Evolutionary conservation across 164 flowering plant species (phyloP).

Genomic region (Nymphaea colorata): DNA sequence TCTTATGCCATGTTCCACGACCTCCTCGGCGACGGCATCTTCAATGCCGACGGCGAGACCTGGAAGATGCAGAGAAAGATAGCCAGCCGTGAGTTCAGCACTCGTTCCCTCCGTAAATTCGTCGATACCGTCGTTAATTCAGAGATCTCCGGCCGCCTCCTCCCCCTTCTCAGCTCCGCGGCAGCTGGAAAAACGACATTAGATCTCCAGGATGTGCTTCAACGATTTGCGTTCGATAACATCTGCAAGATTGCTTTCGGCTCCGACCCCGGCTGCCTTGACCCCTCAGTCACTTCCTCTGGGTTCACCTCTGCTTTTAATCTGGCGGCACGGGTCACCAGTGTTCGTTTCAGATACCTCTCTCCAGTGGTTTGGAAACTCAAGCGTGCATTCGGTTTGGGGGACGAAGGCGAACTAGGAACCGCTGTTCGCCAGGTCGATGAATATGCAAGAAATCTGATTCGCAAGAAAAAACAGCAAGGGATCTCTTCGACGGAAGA

Average conservation of each 20-base stretch:
- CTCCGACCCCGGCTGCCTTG: slow-evolving; percentile 35
- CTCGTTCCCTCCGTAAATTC: slow-evolving; percentile 28
- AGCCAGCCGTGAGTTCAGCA: slow-evolving; percentile 43
- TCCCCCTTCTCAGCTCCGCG: slow-evolving; percentile 24
- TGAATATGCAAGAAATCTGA: slow-evolving; percentile 30
- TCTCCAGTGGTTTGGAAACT: slow-evolving; percentile 40
- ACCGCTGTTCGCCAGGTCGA: slow-evolving; percentile 26
- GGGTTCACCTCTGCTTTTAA: slow-evolving; percentile 42
- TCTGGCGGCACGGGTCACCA: slow-evolving; percentile 34
- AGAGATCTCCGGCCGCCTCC: slow-evolving; percentile 21
- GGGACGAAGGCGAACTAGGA: slow-evolving; percentile 29
- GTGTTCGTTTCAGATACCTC: slow-evolving; percentile 29
- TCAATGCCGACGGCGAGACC: slow-evolving; percentile 36
- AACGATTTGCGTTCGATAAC: slow-evolving; percentile 38
- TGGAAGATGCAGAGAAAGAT: slow-evolving; percentile 54
- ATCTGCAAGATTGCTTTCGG: slow-evolving; percentile 48
- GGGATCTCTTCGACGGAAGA: slow-evolving; percentile 8
- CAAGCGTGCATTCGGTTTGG: slow-evolving; percentile 31
- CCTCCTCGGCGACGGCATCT: slow-evolving; percentile 47
- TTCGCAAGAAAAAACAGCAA: slow-evolving; percentile 19
- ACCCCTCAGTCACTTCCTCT: slow-evolving; percentile 19
- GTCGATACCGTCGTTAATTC: slow-evolving; percentile 17
- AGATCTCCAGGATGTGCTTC: slow-evolving; percentile 54
- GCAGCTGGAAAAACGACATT: slow-evolving; percentile 12
- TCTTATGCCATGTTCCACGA: slow-evolving; percentile 24